Percentiles rank a stretch among this genome's conserved stretches.
These are phyloP conservation scores for Suillus weaverae DNA, from an alignment of 768 basidiomycete species.

Conservation along the genomic window DNA sequence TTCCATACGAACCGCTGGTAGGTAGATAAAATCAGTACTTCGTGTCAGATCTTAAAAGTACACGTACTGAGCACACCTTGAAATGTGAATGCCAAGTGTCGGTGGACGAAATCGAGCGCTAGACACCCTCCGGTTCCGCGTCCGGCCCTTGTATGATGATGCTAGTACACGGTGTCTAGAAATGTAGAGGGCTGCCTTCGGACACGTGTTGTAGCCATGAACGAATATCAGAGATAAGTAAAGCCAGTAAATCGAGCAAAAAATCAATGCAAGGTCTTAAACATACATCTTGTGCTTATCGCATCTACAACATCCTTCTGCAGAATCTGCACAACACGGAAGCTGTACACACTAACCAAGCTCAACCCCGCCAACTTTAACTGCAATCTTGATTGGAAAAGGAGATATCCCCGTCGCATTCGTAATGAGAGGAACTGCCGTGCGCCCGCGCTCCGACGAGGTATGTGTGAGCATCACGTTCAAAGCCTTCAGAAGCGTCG, in stretches of 20 bases:
- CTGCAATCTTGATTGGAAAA: slow-evolving; percentile 71
- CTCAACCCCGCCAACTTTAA: slow-evolving; percentile 68
- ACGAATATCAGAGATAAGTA: background rate
- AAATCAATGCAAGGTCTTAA: background rate
- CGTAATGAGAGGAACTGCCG: slow-evolving; percentile 78
- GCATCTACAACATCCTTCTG: background rate
- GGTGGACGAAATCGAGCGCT: background rate
- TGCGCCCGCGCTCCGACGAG: slow-evolving; percentile 73
- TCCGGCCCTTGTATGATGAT: background rate
- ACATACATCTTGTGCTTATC: background rate
- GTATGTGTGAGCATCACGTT: slow-evolving; percentile 74
- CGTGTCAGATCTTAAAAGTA: background rate
- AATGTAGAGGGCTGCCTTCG: background rate
- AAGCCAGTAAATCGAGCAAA: background rate
- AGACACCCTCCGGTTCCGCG: background rate
- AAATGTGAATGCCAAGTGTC: background rate
- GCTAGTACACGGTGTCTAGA: background rate
- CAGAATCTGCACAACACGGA: background rate
- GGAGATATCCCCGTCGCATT: slow-evolving; percentile 75
- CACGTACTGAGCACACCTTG: background rate
- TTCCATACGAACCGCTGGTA: too few species aligned
- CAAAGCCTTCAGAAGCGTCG: slow-evolving; percentile 64
- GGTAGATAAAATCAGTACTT: background rate
- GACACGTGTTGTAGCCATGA: background rate
- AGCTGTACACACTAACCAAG: slow-evolving; percentile 35